Evolutionary conservation across 306 rosid species (phyloP).

Genomic region (Dalbergia cochinchinensis): DNA sequence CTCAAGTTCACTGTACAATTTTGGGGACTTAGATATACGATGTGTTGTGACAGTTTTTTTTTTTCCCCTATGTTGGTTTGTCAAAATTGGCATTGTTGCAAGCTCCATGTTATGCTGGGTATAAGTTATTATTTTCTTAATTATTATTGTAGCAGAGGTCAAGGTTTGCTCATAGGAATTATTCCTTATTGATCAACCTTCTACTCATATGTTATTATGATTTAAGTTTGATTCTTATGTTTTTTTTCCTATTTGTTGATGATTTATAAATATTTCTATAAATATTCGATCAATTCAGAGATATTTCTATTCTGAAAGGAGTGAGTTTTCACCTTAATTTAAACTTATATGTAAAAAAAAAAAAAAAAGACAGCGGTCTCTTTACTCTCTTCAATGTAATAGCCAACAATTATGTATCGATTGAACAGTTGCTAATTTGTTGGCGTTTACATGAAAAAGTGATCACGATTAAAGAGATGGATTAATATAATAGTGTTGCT

Average conservation of each 20-base stretch:
- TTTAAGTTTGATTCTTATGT: too few species aligned
- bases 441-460: conserved; percentile 13
- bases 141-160: background rate
- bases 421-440: background rate
- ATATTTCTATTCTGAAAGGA: too few species aligned
- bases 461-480: background rate
- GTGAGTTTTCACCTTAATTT: too few species aligned
- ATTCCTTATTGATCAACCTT: too few species aligned
- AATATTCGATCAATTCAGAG: too few species aligned
- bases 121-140: background rate
- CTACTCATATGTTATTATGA: too few species aligned
- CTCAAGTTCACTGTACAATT: conserved; percentile 44
- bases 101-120: conserved; percentile 33
- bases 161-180: background rate
- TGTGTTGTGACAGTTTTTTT: background rate
- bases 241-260: too few species aligned
- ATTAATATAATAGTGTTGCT: background rate
- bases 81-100: conserved; percentile 33
- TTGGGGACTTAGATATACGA: conserved; percentile 7
- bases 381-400: background rate
- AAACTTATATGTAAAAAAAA: too few species aligned
- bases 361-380: too few species aligned
- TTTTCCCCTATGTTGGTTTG: background rate
- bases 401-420: background rate
- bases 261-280: too few species aligned